These are phyloP conservation scores for Hirsutella thompsonii DNA, from an alignment of 2,329 filamentous ascomycete species.

Conservation along the genomic window DNA sequence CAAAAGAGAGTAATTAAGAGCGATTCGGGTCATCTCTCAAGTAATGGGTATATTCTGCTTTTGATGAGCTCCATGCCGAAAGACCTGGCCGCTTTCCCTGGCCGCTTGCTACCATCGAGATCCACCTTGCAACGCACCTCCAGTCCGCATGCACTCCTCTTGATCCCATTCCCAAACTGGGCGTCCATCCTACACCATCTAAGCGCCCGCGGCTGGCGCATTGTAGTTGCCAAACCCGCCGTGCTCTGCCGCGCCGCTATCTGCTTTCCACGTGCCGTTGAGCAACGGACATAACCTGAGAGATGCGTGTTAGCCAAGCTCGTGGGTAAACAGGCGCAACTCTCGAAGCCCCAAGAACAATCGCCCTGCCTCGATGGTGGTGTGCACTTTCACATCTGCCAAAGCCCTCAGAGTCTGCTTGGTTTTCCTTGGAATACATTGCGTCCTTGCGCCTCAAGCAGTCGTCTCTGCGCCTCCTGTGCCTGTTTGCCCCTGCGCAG, in stretches of 20 bases:
- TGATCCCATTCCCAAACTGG: too few species aligned
- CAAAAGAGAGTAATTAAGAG: too few species aligned
- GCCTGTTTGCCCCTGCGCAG: slow-evolving; percentile 1
- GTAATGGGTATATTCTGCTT: too few species aligned
- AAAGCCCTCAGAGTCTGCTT: slow-evolving; percentile 6
- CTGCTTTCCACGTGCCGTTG: slow-evolving; percentile 64
- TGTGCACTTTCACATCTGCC: slow-evolving; percentile 9
- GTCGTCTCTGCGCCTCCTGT: slow-evolving; percentile 5
- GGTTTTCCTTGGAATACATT: slow-evolving; percentile 7
- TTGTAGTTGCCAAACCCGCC: slow-evolving; percentile 46
- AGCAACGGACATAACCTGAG: slow-evolving; percentile 67
- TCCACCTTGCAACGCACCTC: background rate
- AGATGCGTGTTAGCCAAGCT: slow-evolving; percentile 7
- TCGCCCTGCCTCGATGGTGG: background rate
- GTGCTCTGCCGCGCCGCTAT: slow-evolving; percentile 41
- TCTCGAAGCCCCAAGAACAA: background rate
- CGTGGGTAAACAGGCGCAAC: background rate
- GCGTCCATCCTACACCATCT: too few species aligned
- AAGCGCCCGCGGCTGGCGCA: slow-evolving; percentile 20
- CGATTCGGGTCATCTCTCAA: too few species aligned
- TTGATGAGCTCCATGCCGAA: too few species aligned
- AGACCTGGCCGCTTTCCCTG: background rate
- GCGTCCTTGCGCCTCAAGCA: slow-evolving; percentile 7
- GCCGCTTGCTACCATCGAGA: background rate
- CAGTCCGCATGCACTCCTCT: slow-evolving; percentile 4